Evolutionary conservation across 2,329 filamentous ascomycete species (phyloP), one percentile per base, ranked within the genome.

Genomic region (Fonsecaea pugnacius): DNA sequence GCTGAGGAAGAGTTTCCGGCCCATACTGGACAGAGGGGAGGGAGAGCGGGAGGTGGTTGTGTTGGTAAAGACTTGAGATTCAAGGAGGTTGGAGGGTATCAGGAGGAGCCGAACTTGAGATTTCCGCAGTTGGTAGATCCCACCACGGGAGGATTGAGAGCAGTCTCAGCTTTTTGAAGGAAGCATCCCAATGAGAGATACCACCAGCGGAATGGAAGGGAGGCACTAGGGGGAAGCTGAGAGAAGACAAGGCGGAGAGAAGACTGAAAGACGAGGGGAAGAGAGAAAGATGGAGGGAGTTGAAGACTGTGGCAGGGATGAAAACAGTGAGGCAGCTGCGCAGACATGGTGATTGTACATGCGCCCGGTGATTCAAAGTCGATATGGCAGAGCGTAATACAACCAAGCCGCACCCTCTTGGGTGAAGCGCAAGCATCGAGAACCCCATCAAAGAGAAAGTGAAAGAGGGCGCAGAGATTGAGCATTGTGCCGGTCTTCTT

Each of bases 1-100:
- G 57, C 80, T 78, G 54, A 87, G 80, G 74, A 91, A 93, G 38
- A 84, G 83, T 71, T 83, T 85, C 64, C 87, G 83, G 68, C 87
- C 84, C 90, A 92, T 92, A 61, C 14, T 75, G 69, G 24, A 33
- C n/a, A 30, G 35, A 53, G 21, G 27, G 32, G 16, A 21, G n/a
- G 24, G 24, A 1, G n/a, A n/a, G 12, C 24, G 32, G n/a, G 35
- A 35, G 38, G 21, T 36, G 1, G 38, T 21, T 12, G 12, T 8
- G 36, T 55, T 35, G 3, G 33, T 12, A 2, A 8, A 24, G 33
- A 36, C 3, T 16, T 24, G 43, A 27, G 27, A 24, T 9, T 27
- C 3, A 7, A 10, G 9, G 43, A 27, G 8, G 21, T 10, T 12
- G 18, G 21, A 48, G 43, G 8, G 21, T 14, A 18, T 14, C 3